Evolutionary conservation across 176 grass and related monocot species (phyloP).

Genomic region (Alloteropsis semialata): DNA sequence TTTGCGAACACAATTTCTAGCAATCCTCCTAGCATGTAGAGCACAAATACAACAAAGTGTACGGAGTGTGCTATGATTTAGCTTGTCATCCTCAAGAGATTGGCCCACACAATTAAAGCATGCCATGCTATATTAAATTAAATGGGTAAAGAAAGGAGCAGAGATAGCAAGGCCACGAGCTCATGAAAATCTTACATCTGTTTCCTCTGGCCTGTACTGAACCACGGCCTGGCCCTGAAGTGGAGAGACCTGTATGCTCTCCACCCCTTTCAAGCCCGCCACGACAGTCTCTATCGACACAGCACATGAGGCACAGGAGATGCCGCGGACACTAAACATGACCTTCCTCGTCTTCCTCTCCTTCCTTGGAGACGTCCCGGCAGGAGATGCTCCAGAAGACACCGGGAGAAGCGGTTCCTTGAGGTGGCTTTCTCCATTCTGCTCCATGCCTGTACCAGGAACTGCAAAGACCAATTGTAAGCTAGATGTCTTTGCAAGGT

Average conservation of each 20-base stretch:
- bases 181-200: conserved; percentile 58
- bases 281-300: conserved; percentile 74
- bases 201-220: conserved; percentile 61
- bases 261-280: conserved; percentile 63
- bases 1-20: neutral
- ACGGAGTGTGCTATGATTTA: neutral
- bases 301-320: conserved; percentile 76
- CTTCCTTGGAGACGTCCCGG: conserved; percentile 16
- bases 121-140: neutral
- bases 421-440: conserved; percentile 45
- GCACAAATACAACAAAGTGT: neutral
- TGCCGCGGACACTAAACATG: conserved; percentile 65
- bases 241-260: conserved; percentile 69
- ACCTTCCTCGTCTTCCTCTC: conserved; percentile 55
- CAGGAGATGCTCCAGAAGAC: conserved; percentile 10
- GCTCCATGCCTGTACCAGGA: conserved; percentile 38
- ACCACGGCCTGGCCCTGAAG: conserved; percentile 74
- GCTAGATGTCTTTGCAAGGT: neutral
- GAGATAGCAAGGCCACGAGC: neutral
- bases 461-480: neutral
- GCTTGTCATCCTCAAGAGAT: neutral
- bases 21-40: neutral
- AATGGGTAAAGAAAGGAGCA: neutral
- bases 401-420: conserved; percentile 57
- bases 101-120: neutral